A percentile compares a stretch with the other conserved stretches of the same genome.
Evolutionary conservation across 176 grass and related monocot genomes (phyloP).

Genomic region (Rhynchospora breviuscula): DNA sequence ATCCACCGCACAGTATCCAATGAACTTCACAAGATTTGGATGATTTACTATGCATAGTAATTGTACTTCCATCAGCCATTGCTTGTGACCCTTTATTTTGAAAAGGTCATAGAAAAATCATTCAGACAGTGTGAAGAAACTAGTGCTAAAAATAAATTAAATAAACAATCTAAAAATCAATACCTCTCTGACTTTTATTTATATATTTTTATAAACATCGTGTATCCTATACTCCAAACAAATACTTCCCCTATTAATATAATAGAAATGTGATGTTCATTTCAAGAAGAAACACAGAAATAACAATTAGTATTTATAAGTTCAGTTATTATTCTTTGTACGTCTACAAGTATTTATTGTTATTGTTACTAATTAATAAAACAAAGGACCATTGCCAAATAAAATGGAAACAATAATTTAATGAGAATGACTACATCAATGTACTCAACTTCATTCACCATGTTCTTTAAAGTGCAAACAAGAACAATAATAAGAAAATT

Average conservation of each 20-base stretch:
- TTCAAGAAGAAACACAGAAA: neutral
- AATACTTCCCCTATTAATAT: neutral
- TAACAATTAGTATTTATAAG: neutral
- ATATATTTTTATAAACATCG: neutral
- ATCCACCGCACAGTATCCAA: conserved; percentile 35
- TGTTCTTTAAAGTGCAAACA: neutral
- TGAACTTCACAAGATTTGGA: conserved; percentile 42
- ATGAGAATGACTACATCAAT: neutral
- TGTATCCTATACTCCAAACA: neutral
- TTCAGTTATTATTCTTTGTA: neutral
- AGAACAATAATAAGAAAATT: neutral
- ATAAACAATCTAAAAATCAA: neutral
- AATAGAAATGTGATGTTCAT: neutral
- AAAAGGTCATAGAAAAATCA: neutral
- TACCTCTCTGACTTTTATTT: neutral
- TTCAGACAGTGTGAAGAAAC: neutral
- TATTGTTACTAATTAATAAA: neutral
- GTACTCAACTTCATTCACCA: neutral
- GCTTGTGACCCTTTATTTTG: conserved; percentile 36
- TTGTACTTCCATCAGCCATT: conserved; percentile 47
- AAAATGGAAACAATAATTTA: neutral
- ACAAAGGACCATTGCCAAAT: neutral
- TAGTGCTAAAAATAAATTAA: neutral
- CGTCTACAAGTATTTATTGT: neutral
- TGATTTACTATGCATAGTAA: conserved; percentile 40